Evolutionary conservation across 2,329 filamentous ascomycete genomes (phyloP).

Genomic region (Fusarium sp.): DNA sequence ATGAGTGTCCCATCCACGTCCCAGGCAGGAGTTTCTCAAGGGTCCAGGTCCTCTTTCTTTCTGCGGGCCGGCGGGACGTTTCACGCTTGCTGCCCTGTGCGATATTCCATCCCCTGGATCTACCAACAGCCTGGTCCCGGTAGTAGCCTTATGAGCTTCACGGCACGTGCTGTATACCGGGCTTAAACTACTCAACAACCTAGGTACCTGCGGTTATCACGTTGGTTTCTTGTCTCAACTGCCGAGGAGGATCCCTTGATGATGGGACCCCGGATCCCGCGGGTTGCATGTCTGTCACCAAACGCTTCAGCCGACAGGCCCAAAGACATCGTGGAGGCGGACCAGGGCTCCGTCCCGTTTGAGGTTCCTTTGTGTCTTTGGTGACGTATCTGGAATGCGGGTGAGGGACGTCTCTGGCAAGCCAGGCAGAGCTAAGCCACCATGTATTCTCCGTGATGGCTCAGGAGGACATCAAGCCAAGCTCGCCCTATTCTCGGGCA

Average conservation of each 20-base stretch:
- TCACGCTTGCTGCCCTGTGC: neutral
- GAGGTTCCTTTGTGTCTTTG: neutral
- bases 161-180: neutral
- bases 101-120: neutral
- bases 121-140: neutral
- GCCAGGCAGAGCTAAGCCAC: neutral
- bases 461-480: neutral
- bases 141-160: neutral
- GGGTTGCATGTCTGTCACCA: neutral
- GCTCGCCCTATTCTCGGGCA: neutral
- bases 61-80: neutral
- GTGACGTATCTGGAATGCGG: constrained; percentile 21
- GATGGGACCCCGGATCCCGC: neutral
- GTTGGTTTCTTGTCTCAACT: neutral
- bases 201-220: neutral
- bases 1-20: neutral
- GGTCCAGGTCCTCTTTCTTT: neutral
- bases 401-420: neutral
- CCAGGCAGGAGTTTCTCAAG: neutral
- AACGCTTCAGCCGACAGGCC: neutral
- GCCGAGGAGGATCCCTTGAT: neutral
- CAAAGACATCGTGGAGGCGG: constrained; percentile 1
- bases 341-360: neutral
- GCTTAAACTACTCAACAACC: neutral
- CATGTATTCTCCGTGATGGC: neutral